Evolutionary conservation across 768 basidiomycete genomes (phyloP), one percentile per base, ranked within the genome.

Genomic region (Termitomyces sp.): DNA sequence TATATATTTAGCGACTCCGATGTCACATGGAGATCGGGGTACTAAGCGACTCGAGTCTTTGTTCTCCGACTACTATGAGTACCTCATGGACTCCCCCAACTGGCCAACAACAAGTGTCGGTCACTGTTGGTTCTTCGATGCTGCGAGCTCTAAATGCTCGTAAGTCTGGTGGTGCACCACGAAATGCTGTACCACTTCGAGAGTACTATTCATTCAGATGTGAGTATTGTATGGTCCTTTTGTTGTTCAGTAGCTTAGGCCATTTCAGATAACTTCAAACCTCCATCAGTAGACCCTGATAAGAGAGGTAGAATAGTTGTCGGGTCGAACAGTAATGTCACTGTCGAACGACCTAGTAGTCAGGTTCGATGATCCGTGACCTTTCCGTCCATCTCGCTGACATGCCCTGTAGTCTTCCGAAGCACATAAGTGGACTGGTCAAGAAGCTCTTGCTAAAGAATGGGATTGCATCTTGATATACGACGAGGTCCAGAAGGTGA

Each of bases 141-240:
- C 71, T 71, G n/a, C 78, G 82, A 55, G 81, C 85, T 4, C 77
- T 92, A 66, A 89, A 84, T 67, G 83, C 86, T 10, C 83, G 89
- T 64, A 87, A 85, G 66, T 80, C 81, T 23, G 85, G 83, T 64
- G 82, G 82, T 27, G 73, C 74, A 1, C 70, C 78, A 6, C 69
- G 69, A 29, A 66, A 75, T 63, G 10, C 37, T 76, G 76, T 55
- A 72, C 83, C 54, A 83, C 85, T 27, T 83, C 49, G 81, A 53
- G 86, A 89, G 62, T 89, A 89, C 69, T 89, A 86, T 67, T 83
- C 87, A n/a, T 82, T 92, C 64, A 79, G 87, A 62, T 92, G 90
- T 90, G 60, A 61, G 86, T 78, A 51, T 37, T 45, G 27, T 56
- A 11, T 56, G 17, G 47, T 5, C n/a, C 25, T 34, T 38, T 29